Evolutionary conservation across 2,329 filamentous ascomycete species (phyloP).

Genomic region (Helminthosporium solani): DNA sequence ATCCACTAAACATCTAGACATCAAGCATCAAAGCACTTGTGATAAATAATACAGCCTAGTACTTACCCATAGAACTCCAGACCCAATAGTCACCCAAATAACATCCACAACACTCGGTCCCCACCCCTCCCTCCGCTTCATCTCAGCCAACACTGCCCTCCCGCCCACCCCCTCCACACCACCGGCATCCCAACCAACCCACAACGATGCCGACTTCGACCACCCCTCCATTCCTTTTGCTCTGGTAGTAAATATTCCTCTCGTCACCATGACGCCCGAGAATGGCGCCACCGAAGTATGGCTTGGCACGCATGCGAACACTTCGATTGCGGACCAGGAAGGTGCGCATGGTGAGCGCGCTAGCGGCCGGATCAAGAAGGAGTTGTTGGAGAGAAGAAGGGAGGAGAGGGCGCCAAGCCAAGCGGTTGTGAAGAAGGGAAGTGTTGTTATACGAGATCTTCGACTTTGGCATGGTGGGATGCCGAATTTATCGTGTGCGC

Average conservation of each 20-base stretch:
- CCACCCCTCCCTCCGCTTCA: conserved; percentile 30
- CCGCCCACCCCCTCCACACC: conserved; percentile 47
- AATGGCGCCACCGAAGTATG: conserved; percentile 56
- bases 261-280: conserved; percentile 47
- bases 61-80: no score
- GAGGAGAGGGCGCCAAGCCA: conserved; percentile 23
- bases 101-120: conserved; percentile 49
- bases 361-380: conserved; percentile 31
- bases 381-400: conserved; percentile 20
- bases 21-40: no score
- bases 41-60: not conserved
- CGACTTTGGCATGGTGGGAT: conserved; percentile 54
- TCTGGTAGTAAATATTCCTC: conserved; percentile 50
- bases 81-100: conserved; percentile 58
- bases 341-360: conserved; percentile 44
- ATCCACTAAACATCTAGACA: no score
- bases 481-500: conserved; percentile 47
- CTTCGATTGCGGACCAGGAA: conserved; percentile 36
- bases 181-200: conserved; percentile 35
- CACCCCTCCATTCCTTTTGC: conserved; percentile 46
- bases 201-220: conserved; percentile 38
- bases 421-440: conserved; percentile 45
- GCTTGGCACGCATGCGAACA: conserved; percentile 49
- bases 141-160: conserved; percentile 41
- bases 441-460: conserved; percentile 50